Evolutionary conservation across 805 yeast species (phyloP).

Genomic region (Schizosaccharomyces japonicus): DNA sequence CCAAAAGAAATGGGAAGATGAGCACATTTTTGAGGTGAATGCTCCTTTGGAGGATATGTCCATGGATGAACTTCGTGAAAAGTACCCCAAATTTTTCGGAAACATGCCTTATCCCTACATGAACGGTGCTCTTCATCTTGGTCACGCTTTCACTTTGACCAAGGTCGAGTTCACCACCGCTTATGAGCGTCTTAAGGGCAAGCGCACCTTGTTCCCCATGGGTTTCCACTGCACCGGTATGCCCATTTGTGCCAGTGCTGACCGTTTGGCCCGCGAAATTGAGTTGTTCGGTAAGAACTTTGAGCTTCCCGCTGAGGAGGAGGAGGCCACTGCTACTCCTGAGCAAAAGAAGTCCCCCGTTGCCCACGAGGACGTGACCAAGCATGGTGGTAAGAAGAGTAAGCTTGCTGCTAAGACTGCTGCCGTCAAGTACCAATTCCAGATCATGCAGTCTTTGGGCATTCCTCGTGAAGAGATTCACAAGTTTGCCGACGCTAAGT

Average conservation of each 20-base stretch:
- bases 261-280: constrained; percentile 75
- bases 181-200: constrained; percentile 84
- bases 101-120: constrained; percentile 97
- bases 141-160: constrained; percentile 85
- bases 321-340: constrained; percentile 10
- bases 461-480: constrained; percentile 59
- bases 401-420: constrained; percentile 89
- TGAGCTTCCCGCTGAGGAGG: constrained; percentile 26
- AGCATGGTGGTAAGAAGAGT: constrained; percentile 76
- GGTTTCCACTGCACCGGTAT: constrained; percentile 99
- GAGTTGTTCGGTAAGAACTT: constrained; percentile 75
- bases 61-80: constrained; percentile 42
- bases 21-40: constrained; percentile 61
- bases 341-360: constrained; percentile 12
- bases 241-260: constrained; percentile 90
- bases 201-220: constrained; percentile 74
- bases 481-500: constrained; percentile 72
- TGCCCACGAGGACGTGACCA: constrained; percentile 55
- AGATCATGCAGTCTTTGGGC: constrained; percentile 88
- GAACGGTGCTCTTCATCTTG: constrained; percentile 96
- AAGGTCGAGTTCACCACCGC: constrained; percentile 84
- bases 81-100: constrained; percentile 67
- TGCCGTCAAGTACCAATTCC: constrained; percentile 79
- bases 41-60: constrained; percentile 56
- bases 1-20: constrained; percentile 70